Evolutionary conservation across 352 stramenopile genomes (phyloP).

Genomic region (Globisporangium ultimum): DNA sequence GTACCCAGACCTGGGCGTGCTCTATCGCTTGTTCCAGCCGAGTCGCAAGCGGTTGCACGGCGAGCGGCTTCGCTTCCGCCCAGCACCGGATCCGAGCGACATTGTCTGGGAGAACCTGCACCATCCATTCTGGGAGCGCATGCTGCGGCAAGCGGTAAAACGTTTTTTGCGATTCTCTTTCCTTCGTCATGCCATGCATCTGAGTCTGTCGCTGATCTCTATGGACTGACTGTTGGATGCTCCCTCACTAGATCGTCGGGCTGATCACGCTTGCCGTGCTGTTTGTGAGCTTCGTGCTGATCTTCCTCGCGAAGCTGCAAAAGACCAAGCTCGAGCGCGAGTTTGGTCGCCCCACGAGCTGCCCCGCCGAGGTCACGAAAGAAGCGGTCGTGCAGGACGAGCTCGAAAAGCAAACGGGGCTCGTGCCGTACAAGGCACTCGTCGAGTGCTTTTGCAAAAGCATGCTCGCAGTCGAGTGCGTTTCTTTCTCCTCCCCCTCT

Average conservation of each 20-base stretch:
- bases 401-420: conserved; percentile 36
- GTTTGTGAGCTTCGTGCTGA: conserved; percentile 72
- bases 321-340: conserved; percentile 70
- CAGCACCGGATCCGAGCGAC: conserved; percentile 74
- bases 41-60: conserved; percentile 56
- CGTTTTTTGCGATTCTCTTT: background rate
- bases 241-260: conserved; percentile 40
- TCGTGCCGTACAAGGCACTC: conserved; percentile 68
- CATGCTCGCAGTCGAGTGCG: conserved; percentile 39
- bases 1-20: conserved; percentile 68
- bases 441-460: conserved; percentile 82
- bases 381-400: conserved; percentile 72
- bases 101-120: conserved; percentile 86
- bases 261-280: conserved; percentile 68
- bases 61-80: conserved; percentile 69
- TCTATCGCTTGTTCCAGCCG: conserved; percentile 75
- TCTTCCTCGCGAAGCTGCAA: conserved; percentile 69
- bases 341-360: conserved; percentile 63
- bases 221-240: background rate
- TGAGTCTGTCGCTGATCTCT: background rate
- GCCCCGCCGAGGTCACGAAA: conserved; percentile 49
- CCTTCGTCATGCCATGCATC: background rate
- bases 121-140: conserved; percentile 49
- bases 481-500: conserved; percentile 3
- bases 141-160: conserved; percentile 62